Evolutionary conservation across 768 basidiomycete genomes (phyloP).

Genomic region (Rossbeevera mucosa): DNA sequence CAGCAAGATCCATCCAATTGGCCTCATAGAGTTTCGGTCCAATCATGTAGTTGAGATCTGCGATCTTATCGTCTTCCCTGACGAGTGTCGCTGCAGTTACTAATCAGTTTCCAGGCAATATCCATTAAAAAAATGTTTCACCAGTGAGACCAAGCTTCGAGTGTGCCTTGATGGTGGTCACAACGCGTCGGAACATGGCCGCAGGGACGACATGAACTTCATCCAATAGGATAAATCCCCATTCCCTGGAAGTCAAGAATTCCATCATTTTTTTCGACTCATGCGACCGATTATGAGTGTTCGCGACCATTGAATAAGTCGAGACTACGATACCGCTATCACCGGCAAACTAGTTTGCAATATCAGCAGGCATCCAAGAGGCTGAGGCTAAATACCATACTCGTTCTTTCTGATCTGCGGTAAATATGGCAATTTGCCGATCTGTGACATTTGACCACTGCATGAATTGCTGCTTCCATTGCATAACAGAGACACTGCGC

Average conservation of each 20-base stretch:
- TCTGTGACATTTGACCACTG: constrained; percentile 99
- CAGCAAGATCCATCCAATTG: constrained; percentile 99
- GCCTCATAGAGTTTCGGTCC: constrained; percentile 99
- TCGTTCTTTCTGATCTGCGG: constrained; percentile 96
- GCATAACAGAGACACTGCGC: constrained; percentile 85
- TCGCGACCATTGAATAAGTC: constrained; percentile 99
- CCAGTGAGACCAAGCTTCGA: constrained; percentile 97
- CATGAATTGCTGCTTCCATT: constrained; percentile 98
- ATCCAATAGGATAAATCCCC: constrained; percentile 97
- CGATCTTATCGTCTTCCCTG: constrained; percentile 98
- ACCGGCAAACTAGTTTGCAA: constrained; percentile 71
- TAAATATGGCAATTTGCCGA: constrained; percentile 94
- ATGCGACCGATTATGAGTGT: constrained; percentile 97
- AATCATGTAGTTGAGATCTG: constrained; percentile 98
- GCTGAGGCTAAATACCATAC: constrained; percentile 35
- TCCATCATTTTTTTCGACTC: constrained; percentile 99
- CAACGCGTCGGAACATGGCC: constrained; percentile 96
- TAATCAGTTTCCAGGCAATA: constrained; percentile 2
- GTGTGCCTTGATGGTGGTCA: constrained; percentile 98
- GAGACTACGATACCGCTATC: constrained; percentile 98
- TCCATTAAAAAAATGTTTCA: constrained; percentile 31
- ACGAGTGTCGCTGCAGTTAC: constrained; percentile 79
- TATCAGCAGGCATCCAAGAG: constrained; percentile 2
- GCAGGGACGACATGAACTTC: constrained; percentile 99
- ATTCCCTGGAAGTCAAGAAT: constrained; percentile 94